Evolutionary conservation across 495 filamentous ascomycete genomes (phyloP).

Genomic region (Diplogelasinospora grovesii): DNA sequence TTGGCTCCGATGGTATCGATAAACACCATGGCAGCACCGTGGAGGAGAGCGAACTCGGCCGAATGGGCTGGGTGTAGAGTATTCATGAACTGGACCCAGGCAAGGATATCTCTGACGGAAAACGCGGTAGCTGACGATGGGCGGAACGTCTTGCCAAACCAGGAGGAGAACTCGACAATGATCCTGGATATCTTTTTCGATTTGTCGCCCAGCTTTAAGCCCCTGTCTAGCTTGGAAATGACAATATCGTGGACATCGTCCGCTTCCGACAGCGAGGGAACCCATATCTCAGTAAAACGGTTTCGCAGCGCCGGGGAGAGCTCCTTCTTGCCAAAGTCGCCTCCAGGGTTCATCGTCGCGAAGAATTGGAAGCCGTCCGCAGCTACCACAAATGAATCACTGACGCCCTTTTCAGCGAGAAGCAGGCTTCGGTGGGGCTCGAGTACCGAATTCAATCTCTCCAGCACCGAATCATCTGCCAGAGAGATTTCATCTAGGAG

Average conservation of each 20-base stretch:
- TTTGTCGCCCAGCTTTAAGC: slow-evolving; percentile 18
- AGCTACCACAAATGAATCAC: slow-evolving; percentile 70
- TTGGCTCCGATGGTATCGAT: slow-evolving; percentile 93
- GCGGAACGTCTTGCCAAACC: slow-evolving; percentile 79
- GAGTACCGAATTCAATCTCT: slow-evolving; percentile 95
- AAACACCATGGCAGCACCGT: slow-evolving; percentile 93
- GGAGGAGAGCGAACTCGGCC: slow-evolving; percentile 48
- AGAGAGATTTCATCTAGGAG: slow-evolving; percentile 96
- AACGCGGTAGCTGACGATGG: slow-evolving; percentile 63
- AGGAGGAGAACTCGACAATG: slow-evolving; percentile 83
- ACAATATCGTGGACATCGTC: slow-evolving; percentile 88
- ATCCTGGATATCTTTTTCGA: slow-evolving; percentile 44
- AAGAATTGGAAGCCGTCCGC: slow-evolving; percentile 87
- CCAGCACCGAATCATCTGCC: slow-evolving; percentile 94
- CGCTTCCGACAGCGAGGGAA: slow-evolving; percentile 70
- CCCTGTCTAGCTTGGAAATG: slow-evolving; percentile 55
- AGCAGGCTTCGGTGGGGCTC: slow-evolving; percentile 80
- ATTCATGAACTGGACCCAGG: slow-evolving; percentile 94
- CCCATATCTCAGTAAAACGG: slow-evolving; percentile 98
- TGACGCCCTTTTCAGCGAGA: slow-evolving; percentile 86
- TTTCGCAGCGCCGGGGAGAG: slow-evolving; percentile 92
- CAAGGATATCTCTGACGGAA: slow-evolving; percentile 83
- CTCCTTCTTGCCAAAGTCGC: slow-evolving; percentile 96
- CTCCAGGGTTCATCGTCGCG: slow-evolving; percentile 98
- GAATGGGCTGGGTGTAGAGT: slow-evolving; percentile 36